Conservation (phyloP, 2,329 filamentous ascomycete species). For the Alternaria viburni region DNA sequence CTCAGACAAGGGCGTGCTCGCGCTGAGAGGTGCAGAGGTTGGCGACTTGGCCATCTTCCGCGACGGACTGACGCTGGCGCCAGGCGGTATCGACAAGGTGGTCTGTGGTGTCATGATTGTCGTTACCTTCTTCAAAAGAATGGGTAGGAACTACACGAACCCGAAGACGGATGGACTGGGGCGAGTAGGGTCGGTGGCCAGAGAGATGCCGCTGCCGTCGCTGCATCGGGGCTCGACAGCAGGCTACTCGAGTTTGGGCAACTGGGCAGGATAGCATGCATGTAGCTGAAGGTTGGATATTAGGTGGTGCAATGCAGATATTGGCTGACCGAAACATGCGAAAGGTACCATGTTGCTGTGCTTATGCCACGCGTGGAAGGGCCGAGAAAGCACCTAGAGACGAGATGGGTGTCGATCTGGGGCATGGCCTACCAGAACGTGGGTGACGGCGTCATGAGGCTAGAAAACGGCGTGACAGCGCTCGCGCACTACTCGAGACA, state of each 20-base stretch:
- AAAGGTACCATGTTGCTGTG: neutral
- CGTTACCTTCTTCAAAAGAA: conserved; percentile 35
- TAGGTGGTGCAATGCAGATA: neutral
- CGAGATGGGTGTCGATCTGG: neutral
- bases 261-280: neutral
- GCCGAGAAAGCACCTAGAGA: neutral
- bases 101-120: conserved; percentile 37
- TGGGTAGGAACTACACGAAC: conserved; percentile 35
- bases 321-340: neutral
- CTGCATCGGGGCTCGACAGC: conserved; percentile 15
- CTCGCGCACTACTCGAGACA: conserved; percentile 7
- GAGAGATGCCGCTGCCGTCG: conserved; percentile 10
- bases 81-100: conserved; percentile 34
- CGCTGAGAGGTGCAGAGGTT: conserved; percentile 35
- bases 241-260: conserved; percentile 3
- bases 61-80: conserved; percentile 28
- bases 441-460: neutral
- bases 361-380: conserved; percentile 5
- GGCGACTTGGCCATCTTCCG: conserved; percentile 36
- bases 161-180: conserved; percentile 1
- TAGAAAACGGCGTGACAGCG: neutral
- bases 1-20: conserved; percentile 32
- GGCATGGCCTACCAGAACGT: neutral
- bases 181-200: conserved; percentile 16
- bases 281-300: neutral